Evolutionary conservation across 169 alveolate genomes (phyloP).

Genomic region (Cryptosporidium baileyi): DNA sequence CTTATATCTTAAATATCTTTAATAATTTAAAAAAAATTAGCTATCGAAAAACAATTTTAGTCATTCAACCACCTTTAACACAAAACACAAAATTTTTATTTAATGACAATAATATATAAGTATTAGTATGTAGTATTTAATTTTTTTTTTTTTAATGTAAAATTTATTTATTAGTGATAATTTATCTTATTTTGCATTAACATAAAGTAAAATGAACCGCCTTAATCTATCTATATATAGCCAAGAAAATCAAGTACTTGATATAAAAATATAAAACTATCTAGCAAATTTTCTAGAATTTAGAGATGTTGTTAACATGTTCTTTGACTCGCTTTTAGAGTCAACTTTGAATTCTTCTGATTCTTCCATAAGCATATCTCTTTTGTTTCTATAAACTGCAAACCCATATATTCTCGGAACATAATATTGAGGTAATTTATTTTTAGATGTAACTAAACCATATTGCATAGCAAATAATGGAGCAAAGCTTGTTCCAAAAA

Average conservation of each 20-base stretch:
- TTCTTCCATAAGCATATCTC: conserved; percentile 58
- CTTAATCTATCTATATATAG: too few species aligned
- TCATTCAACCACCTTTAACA: neutral
- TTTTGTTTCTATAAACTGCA: conserved; percentile 65
- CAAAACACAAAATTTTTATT: neutral
- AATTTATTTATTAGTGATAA: too few species aligned
- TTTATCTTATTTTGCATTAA: too few species aligned
- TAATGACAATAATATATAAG: too few species aligned
- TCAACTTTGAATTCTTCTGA: neutral
- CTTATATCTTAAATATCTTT: neutral
- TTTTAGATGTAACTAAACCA: conserved; percentile 14
- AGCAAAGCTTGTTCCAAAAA: conserved; percentile 91
- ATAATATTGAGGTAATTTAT: conserved; percentile 18
- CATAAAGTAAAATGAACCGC: too few species aligned
- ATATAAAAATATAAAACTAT: too few species aligned
- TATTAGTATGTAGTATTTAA: too few species aligned
- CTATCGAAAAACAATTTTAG: neutral
- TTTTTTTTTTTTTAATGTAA: too few species aligned
- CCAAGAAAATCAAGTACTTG: too few species aligned
- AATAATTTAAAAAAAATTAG: neutral
- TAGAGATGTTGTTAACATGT: too few species aligned
- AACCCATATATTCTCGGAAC: conserved; percentile 65
- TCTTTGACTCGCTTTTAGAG: too few species aligned
- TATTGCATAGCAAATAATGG: conserved; percentile 78
- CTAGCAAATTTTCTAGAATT: too few species aligned